Percentiles rank a stretch among this genome's conserved stretches.
Conservation (phyloP, 164 flowering plant species). For the Pachysandra terminalis region DNA sequence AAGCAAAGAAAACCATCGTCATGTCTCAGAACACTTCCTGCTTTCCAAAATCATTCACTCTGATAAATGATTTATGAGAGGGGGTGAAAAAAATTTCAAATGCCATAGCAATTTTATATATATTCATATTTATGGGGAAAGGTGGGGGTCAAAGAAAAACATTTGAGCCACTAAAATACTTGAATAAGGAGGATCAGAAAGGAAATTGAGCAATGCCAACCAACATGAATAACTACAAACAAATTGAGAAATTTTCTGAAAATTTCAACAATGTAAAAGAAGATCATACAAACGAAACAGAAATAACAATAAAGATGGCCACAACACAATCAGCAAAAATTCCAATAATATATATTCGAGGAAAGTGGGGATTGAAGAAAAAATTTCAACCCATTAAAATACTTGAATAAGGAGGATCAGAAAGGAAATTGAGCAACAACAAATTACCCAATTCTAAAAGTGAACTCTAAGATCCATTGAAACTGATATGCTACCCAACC, state of each 20-base stretch:
- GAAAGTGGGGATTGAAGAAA: background rate
- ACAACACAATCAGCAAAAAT: background rate
- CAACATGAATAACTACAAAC: background rate
- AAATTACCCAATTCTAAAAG: background rate
- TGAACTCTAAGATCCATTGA: background rate
- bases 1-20: constrained; percentile 2
- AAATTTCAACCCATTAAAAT: background rate
- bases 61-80: background rate
- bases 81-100: too few species aligned
- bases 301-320: background rate
- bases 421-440: too few species aligned
- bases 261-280: too few species aligned
- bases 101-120: too few species aligned
- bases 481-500: background rate
- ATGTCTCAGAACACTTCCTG: background rate
- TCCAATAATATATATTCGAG: too few species aligned
- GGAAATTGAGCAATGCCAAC: background rate
- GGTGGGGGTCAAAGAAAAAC: background rate
- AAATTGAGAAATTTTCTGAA: background rate
- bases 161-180: background rate
- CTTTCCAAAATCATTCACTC: background rate
- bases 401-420: background rate
- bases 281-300: background rate
- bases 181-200: background rate
- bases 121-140: too few species aligned